phyloP scores from a whole-genome alignment of 2,329 filamentous ascomycete genomes.

The Domatiomyces catenatus region DNA sequence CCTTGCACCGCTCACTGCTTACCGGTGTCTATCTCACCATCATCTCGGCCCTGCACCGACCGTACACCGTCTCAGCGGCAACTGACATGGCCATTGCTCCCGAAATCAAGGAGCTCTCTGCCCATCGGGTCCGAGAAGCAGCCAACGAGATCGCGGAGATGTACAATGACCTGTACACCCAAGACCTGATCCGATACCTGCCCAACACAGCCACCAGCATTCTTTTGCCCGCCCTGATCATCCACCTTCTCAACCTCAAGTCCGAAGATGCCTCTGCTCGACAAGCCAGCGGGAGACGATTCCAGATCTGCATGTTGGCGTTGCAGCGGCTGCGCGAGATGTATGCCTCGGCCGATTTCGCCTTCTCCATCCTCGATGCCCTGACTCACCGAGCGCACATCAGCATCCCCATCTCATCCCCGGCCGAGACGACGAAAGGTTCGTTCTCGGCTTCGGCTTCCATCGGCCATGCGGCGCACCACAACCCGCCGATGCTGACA shows the following conservation, averaged over 20 bases:
- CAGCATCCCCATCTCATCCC: conserved; percentile 25
- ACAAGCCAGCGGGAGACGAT: conserved; percentile 59
- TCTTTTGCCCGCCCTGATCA: conserved; percentile 81
- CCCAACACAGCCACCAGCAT: conserved; percentile 86
- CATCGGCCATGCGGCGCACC: background rate
- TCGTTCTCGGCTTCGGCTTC: background rate
- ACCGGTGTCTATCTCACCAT: conserved; percentile 93
- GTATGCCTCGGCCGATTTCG: conserved; percentile 88
- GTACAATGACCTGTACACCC: conserved; percentile 57
- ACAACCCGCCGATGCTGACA: conserved; percentile 9
- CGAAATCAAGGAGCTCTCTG: conserved; percentile 67
- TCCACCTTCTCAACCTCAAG: conserved; percentile 85
- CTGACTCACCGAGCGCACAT: conserved; percentile 78
- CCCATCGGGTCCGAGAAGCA: conserved; percentile 66
- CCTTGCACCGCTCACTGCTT: conserved; percentile 66
- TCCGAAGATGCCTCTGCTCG: conserved; percentile 58
- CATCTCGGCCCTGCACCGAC: conserved; percentile 75
- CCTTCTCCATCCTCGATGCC: conserved; percentile 85
- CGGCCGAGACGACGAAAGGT: conserved; percentile 47
- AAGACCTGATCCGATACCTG: conserved; percentile 61
- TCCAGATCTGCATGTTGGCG: conserved; percentile 83
- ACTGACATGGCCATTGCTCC: conserved; percentile 41
- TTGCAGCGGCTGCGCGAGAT: conserved; percentile 76
- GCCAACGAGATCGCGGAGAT: conserved; percentile 76
- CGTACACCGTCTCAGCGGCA: conserved; percentile 69